Evolutionary conservation across 768 basidiomycete species (phyloP), one percentile per base, ranked within the genome.

Genomic region (Pisolithus albus): DNA sequence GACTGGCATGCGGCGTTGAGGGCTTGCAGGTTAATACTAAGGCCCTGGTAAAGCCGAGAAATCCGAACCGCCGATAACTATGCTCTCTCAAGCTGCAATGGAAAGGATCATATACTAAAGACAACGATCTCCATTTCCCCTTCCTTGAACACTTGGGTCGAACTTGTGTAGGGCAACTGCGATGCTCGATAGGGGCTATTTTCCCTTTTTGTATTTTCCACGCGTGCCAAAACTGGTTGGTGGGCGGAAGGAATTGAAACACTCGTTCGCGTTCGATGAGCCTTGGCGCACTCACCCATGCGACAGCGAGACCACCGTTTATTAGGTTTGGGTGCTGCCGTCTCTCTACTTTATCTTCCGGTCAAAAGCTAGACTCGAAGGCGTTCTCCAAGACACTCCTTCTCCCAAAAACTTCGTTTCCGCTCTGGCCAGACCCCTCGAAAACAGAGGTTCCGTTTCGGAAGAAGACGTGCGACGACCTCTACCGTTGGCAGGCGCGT

Each of bases 361-460:
- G 47, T 16, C 32, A 53, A 24, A 57, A 48, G 32, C 19, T 49
- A 26, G 60, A 64, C 53, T 16, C 56, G 18, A 76, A 78, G 38
- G 64, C 69, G 11, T 86, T 75, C 54, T 71, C 78, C 5, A 67
- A 75, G 37, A 89, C 92, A 0, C 71, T 99, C 10, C 75, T 82
- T 3, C 79, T 97, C 3, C 95, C 95, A 0, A 85, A 82, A 59
- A 93, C 95, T 0, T 56, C 73, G 0, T 92, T 97, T 63, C 82
- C 89, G 2, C 73, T 92, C 46, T 79, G 86, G 71, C 72, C 78
- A 2, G 78, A 90, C 57, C 78, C 83, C 1, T 71, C 73, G n/a
- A 79, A 78, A 54, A 75, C 79, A 38, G 87, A 90, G 57, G 67
- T 70, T 8, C 70, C 70, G 18, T 84, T 82, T 57, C 75, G 79